Evolutionary conservation across 768 basidiomycete genomes (phyloP).

Genomic region (Strobilomyces dryophilus): DNA sequence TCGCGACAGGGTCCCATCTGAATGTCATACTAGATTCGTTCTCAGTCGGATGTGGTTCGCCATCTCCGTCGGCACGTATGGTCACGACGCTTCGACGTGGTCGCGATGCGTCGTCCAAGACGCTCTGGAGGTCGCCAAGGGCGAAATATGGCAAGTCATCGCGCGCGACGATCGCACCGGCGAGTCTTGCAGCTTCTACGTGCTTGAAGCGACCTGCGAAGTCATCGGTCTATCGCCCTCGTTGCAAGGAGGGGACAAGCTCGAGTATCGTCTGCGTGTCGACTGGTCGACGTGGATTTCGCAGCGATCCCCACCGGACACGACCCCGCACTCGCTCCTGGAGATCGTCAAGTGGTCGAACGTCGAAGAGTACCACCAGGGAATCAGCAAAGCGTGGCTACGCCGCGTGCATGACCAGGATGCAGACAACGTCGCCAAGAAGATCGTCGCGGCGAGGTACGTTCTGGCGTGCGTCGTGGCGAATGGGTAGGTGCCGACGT

Average conservation of each 20-base stretch:
- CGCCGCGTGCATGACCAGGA: slow-evolving; percentile 41
- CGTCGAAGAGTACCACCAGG: slow-evolving; percentile 63
- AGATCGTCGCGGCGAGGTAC: slow-evolving; percentile 55
- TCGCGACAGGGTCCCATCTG: neutral
- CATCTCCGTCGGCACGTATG: slow-evolving; percentile 46
- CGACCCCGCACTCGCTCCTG: slow-evolving; percentile 9
- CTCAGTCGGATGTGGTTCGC: slow-evolving; percentile 61
- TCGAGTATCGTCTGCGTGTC: slow-evolving; percentile 35
- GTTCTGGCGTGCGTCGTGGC: slow-evolving; percentile 66
- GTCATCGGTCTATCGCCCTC: slow-evolving; percentile 47
- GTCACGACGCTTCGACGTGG: slow-evolving; percentile 32
- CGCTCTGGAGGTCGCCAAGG: slow-evolving; percentile 47
- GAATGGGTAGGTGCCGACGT: slow-evolving; percentile 48
- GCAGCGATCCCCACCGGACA: slow-evolving; percentile 8
- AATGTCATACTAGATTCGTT: slow-evolving; percentile 46
- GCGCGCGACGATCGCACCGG: slow-evolving; percentile 19
- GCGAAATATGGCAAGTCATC: slow-evolving; percentile 60
- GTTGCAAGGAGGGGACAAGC: neutral
- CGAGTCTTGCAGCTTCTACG: slow-evolving; percentile 40
- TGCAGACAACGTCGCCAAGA: slow-evolving; percentile 38
- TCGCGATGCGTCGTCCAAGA: slow-evolving; percentile 39
- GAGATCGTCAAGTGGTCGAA: slow-evolving; percentile 59
- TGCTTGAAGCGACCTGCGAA: slow-evolving; percentile 71
- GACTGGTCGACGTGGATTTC: slow-evolving; percentile 68
- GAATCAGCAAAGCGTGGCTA: slow-evolving; percentile 68